A percentile compares a stretch with the other conserved stretches of the same genome.
Conservation (phyloP, 1,284 basidiomycete genomes). For the Thecaphora thlaspeos region DNA sequence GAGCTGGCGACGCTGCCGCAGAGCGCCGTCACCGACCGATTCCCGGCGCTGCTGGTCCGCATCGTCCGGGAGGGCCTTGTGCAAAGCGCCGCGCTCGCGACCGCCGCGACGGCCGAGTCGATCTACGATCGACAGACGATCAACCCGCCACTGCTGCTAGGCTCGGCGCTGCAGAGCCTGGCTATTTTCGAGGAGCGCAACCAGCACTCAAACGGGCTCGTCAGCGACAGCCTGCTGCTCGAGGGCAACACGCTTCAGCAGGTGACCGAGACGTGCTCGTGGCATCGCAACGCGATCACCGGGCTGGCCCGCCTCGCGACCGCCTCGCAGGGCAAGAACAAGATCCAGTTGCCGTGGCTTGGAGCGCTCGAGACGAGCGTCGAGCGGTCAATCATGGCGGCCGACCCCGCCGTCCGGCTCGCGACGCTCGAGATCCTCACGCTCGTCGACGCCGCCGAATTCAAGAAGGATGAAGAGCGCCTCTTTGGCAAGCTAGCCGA, state of each 20-base stretch:
- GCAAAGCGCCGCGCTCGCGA: constrained; percentile 10
- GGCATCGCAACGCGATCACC: constrained; percentile 23
- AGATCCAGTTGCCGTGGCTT: constrained; percentile 16
- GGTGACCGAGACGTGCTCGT: constrained; percentile 21
- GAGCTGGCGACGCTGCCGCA: constrained; percentile 19
- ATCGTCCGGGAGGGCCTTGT: constrained; percentile 22
- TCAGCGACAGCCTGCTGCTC: constrained; percentile 13
- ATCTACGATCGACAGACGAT: constrained; percentile 22
- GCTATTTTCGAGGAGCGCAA: constrained; percentile 24
- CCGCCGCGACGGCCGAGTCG: constrained; percentile 8
- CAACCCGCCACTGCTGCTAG: constrained; percentile 24
- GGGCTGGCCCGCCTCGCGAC: constrained; percentile 4
- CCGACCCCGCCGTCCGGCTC: constrained; percentile 36
- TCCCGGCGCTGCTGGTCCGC: constrained; percentile 11
- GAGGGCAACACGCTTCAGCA: constrained; percentile 10
- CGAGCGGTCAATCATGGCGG: constrained; percentile 22
- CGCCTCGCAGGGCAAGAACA: neutral
- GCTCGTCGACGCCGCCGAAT: constrained; percentile 11
- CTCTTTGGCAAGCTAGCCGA: constrained; percentile 34
- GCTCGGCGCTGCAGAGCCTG: constrained; percentile 23
- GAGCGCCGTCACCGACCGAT: constrained; percentile 8
- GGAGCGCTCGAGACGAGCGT: constrained; percentile 14
- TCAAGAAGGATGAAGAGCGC: neutral
- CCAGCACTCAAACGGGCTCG: constrained; percentile 10
- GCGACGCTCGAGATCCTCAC: constrained; percentile 42